Percentiles rank a stretch among this genome's conserved stretches.
phyloP scores from a whole-genome alignment of 2,329 filamentous ascomycete genomes.

The Fusarium lateritium region DNA sequence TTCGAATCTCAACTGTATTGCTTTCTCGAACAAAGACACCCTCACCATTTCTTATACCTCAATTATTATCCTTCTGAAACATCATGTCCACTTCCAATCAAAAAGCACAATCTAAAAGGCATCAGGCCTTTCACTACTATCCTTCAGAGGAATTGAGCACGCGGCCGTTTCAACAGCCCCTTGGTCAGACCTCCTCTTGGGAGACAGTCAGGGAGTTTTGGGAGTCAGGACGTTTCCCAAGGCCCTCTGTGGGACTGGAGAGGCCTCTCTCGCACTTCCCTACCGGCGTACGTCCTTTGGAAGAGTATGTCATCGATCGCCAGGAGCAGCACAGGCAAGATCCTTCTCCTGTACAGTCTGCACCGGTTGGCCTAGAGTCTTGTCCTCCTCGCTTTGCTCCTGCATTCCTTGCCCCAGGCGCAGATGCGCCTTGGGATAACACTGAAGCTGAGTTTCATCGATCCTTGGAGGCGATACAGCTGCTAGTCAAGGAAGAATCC shows the following conservation, averaged over 20 bases:
- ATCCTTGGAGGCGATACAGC: too few relatives aligned
- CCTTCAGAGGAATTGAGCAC: not conserved
- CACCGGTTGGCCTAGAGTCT: not conserved
- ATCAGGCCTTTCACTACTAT: not conserved
- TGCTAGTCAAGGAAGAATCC: too few relatives aligned
- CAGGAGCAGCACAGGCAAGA: not conserved
- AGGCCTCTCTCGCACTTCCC: not conserved
- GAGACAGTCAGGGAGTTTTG: not conserved
- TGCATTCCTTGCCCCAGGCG: too few relatives aligned
- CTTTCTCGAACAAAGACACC: not conserved
- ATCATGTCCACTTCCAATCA: not conserved
- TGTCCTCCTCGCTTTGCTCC: too few relatives aligned
- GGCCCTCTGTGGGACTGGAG: not conserved
- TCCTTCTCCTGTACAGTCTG: not conserved
- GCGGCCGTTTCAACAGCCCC: not conserved
- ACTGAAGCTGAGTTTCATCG: too few relatives aligned
- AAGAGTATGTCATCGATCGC: constrained; percentile 2
- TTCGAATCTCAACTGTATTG: too few relatives aligned
- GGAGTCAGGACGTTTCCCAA: not conserved
- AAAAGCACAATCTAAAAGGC: not conserved
- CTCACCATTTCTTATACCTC: not conserved
- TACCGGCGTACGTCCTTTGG: not conserved
- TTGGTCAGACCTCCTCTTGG: not conserved
- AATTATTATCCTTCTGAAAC: not conserved
- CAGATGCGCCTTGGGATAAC: too few relatives aligned